Conservation (phyloP, 1,139 yeast genomes). For the Kodamaea derodonti region DNA sequence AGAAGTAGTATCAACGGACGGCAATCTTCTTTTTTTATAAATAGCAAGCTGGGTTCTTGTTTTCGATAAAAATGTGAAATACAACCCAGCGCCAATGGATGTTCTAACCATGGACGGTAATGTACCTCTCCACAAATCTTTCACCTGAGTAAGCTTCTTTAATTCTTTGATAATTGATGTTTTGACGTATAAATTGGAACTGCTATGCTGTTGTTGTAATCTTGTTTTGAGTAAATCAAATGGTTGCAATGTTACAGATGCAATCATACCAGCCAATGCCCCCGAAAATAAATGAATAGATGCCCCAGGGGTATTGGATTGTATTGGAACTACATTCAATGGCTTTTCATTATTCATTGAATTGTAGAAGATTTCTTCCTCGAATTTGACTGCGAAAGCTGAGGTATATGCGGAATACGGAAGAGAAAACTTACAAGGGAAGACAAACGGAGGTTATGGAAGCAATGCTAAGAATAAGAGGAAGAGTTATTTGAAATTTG, state of each 20-base stretch:
- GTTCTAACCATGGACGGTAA: constrained; percentile 87
- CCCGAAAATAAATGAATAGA: constrained; percentile 70
- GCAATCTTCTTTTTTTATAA: constrained; percentile 13
- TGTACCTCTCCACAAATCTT: constrained; percentile 88
- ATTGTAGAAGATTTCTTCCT: too few species aligned
- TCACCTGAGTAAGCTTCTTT: constrained; percentile 40
- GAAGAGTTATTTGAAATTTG: too few species aligned
- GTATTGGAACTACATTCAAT: too few species aligned
- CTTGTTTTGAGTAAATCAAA: constrained; percentile 86
- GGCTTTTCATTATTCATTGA: too few species aligned
- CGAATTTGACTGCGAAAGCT: too few species aligned
- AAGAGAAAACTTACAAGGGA: too few species aligned
- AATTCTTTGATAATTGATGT: constrained; percentile 40
- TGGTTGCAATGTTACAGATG: constrained; percentile 83
- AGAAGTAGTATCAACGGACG: constrained; percentile 4
- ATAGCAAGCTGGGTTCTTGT: constrained; percentile 53
- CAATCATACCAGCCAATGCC: constrained; percentile 78
- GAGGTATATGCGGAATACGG: too few species aligned
- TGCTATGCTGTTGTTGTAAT: constrained; percentile 62
- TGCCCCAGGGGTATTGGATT: constrained; percentile 5
- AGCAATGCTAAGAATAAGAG: too few species aligned
- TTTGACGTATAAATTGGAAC: constrained; percentile 36
- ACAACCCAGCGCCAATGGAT: constrained; percentile 86
- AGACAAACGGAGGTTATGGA: too few species aligned
- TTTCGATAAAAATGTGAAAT: constrained; percentile 66